A percentile compares a stretch with the other conserved stretches of the same genome.
Evolutionary conservation across 257 asterid genomes (phyloP).

Genomic region (Solanum pimpinellifolium): DNA sequence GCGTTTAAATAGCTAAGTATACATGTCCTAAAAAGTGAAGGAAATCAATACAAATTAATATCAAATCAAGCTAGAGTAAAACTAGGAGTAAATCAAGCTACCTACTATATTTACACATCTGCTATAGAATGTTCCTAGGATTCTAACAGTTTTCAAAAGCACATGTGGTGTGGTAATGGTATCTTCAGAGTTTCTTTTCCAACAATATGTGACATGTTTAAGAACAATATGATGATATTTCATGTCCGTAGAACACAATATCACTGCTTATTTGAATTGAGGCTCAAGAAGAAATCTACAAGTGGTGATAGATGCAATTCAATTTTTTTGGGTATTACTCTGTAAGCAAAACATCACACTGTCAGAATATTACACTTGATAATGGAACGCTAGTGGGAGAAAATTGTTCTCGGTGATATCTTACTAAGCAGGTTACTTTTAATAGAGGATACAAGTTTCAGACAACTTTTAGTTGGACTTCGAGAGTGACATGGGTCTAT

Average conservation of each 20-base stretch:
- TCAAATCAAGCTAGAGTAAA: too few species aligned
- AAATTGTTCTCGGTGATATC: neutral
- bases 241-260: neutral
- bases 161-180: neutral
- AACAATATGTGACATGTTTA: neutral
- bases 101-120: too few species aligned
- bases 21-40: too few species aligned
- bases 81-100: too few species aligned
- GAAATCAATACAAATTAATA: too few species aligned
- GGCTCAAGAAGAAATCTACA: neutral
- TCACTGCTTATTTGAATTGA: neutral
- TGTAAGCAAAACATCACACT: neutral
- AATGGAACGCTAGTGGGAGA: neutral
- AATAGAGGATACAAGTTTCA: neutral
- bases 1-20: too few species aligned
- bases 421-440: neutral
- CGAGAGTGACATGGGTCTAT: neutral
- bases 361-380: neutral
- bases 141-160: neutral
- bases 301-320: neutral
- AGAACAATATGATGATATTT: neutral
- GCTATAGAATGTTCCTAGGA: too few species aligned
- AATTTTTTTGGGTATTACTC: neutral
- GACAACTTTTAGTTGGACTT: neutral
- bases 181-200: neutral